A percentile compares a stretch with the other conserved stretches of the same genome.
These are phyloP conservation scores for Pezicula carpinea DNA, from an alignment of 2,329 filamentous ascomycete genomes.

Conservation along the genomic window DNA sequence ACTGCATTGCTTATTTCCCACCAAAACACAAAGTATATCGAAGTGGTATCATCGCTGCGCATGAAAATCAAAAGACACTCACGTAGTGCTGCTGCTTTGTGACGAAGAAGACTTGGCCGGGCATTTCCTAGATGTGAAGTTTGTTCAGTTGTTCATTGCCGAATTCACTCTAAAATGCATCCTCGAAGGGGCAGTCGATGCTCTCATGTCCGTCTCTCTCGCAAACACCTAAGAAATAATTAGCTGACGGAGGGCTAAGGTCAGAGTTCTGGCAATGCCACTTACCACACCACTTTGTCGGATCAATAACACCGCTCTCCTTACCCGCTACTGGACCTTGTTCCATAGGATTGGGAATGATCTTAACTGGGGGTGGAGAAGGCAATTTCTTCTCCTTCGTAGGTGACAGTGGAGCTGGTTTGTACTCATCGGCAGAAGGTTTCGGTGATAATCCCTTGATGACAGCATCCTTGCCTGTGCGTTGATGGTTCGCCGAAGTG, in stretches of 20 bases:
- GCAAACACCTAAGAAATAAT: constrained; percentile 54
- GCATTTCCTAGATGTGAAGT: not conserved
- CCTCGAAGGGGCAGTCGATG: constrained; percentile 90
- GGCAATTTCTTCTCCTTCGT: constrained; percentile 39
- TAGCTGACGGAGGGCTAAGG: not conserved
- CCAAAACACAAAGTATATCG: constrained; percentile 3
- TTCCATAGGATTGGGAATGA: constrained; percentile 58
- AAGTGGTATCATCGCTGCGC: constrained; percentile 25
- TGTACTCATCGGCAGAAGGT: constrained; percentile 36
- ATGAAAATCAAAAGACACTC: constrained; percentile 9
- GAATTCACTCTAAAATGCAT: constrained; percentile 54
- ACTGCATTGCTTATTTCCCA: not conserved
- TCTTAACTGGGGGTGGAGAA: constrained; percentile 36
- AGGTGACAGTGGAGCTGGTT: constrained; percentile 52
- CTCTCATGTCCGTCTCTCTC: constrained; percentile 96
- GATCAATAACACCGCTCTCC: constrained; percentile 72
- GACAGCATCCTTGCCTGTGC: constrained; percentile 33
- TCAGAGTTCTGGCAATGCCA: not conserved
- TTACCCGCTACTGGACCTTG: constrained; percentile 71
- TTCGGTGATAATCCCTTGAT: constrained; percentile 36
- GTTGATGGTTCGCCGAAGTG: constrained; percentile 12
- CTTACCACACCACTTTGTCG: constrained; percentile 80
- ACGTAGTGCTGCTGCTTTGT: constrained; percentile 13
- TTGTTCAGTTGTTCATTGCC: not conserved
- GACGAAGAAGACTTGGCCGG: constrained; percentile 1